A percentile compares a stretch with the other conserved stretches of the same genome.
Evolutionary conservation across 257 asterid genomes (phyloP).

Genomic region (Linderniella brevidens): DNA sequence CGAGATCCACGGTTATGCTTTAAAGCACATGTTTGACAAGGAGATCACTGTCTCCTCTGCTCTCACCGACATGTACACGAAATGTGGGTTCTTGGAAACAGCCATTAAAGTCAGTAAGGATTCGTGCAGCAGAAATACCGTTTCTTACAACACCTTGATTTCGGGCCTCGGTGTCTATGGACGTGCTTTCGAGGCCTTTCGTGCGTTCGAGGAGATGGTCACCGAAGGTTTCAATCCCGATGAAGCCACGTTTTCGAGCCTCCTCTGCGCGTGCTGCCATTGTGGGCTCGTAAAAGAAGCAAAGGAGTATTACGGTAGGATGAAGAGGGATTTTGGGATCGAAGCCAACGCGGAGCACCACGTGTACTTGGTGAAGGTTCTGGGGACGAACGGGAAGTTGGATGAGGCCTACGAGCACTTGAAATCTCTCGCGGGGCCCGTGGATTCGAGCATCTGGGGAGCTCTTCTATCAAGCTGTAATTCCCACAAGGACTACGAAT

Average conservation of each 20-base stretch:
- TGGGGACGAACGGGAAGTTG: constrained; percentile 62
- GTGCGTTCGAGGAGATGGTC: constrained; percentile 29
- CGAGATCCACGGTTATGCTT: constrained; percentile 54
- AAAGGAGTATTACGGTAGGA: constrained; percentile 23
- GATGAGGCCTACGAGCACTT: constrained; percentile 48
- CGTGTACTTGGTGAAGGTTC: constrained; percentile 72
- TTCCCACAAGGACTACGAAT: constrained; percentile 24
- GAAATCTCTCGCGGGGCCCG: constrained; percentile 26
- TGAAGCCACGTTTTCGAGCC: constrained; percentile 45
- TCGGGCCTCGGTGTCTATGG: constrained; percentile 55
- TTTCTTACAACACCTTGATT: constrained; percentile 49
- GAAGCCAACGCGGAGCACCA: constrained; percentile 43
- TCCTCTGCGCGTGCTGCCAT: constrained; percentile 18
- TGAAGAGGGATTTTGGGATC: constrained; percentile 37
- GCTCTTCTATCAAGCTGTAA: constrained; percentile 67
- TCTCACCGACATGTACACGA: constrained; percentile 68
- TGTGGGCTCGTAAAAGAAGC: not conserved
- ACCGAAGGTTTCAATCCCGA: constrained; percentile 36
- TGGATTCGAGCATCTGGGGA: constrained; percentile 54
- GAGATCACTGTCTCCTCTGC: constrained; percentile 52
- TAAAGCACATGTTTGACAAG: constrained; percentile 23
- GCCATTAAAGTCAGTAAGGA: constrained; percentile 30
- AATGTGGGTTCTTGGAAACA: constrained; percentile 66
- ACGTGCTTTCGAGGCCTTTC: constrained; percentile 36
- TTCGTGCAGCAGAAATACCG: constrained; percentile 33